A percentile compares a stretch with the other conserved stretches of the same genome.
Conservation (phyloP, 495 filamentous ascomycete genomes). For the Aspergillus affinis region DNA sequence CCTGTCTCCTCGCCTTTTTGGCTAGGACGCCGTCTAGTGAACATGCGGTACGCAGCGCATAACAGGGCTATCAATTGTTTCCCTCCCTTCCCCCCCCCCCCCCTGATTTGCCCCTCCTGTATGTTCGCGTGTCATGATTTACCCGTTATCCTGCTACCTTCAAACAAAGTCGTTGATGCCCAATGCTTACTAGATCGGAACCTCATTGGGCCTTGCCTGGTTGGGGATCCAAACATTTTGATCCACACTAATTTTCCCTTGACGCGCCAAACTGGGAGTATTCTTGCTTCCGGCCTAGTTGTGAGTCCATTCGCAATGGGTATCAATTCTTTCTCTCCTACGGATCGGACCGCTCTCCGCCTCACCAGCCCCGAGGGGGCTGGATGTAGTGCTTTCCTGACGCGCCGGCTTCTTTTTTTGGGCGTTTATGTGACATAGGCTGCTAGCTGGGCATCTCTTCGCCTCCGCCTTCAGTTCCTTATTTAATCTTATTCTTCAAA, state of each 20-base stretch:
- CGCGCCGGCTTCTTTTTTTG: slow-evolving; percentile 17
- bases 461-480: slow-evolving; percentile 12
- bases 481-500: slow-evolving; percentile 17
- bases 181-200: slow-evolving; percentile 31
- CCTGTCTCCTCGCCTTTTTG: slow-evolving; percentile 10
- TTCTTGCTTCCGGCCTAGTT: slow-evolving; percentile 21
- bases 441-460: slow-evolving; percentile 21
- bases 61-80: neutral
- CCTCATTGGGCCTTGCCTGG: slow-evolving; percentile 32
- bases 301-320: slow-evolving; percentile 26
- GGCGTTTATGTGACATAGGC: slow-evolving; percentile 20
- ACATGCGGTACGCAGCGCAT: neutral
- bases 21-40: neutral
- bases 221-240: slow-evolving; percentile 27
- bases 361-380: slow-evolving; percentile 25
- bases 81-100: slow-evolving; percentile 1
- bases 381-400: slow-evolving; percentile 16
- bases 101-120: slow-evolving; percentile 8
- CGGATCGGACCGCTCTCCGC: slow-evolving; percentile 29
- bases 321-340: slow-evolving; percentile 29
- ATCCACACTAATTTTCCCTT: slow-evolving; percentile 23
- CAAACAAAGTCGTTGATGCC: slow-evolving; percentile 39
- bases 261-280: slow-evolving; percentile 22
- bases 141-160: slow-evolving; percentile 21
- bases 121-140: slow-evolving; percentile 9